Evolutionary conservation across 805 yeast genomes (phyloP), one percentile per base, ranked within the genome.

Genomic region (Scheffersomyces stipitis): DNA sequence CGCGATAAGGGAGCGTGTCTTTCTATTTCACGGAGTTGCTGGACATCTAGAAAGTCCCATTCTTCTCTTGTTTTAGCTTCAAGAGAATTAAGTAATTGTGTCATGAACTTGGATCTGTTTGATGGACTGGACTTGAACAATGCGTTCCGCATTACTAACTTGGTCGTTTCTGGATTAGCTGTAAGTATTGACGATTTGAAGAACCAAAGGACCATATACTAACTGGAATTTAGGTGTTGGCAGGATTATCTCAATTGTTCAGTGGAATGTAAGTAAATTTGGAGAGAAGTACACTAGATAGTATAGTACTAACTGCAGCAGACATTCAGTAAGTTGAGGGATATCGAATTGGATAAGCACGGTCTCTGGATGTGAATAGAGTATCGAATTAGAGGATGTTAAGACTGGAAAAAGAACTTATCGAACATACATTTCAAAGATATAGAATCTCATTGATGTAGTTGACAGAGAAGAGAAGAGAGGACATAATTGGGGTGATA

Each of bases 161-260:
- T 83, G 33, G 50, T 69, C 1, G 80, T 82, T 18, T 83, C 84
- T 3, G 69, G 67, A 1, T 47, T 79, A 28, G 48, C 81, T 2
- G 81, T 79, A 64, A 31, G 80, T 64, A 41, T n/a, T 2, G 17
- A 9, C 9, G 15, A 15, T 7, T 7, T 5, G 9, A 30, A 16
- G 28, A 18, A 24, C 4, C 15, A 22, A 13, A 4, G 16, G 5
- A n/a, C 22, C 2, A 5, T 9, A 7, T 29, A 37, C 26, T 18
- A 35, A 49, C 54, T 39, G 27, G 20, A 41, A 40, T 5, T 24
- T 39, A 73, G 79, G 66, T 68, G 4, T 51, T 70, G 26, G 64
- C 69, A 18, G 81, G 81, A 4, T 33, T 76, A 18, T 66, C 76
- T 14, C 81, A 77, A 58, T 49, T 76, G 30, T 69, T 75, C 33